Evolutionary conservation across 192 early-diverging fungal genomes (phyloP).

Genomic region (Entomortierella chlamydospora): DNA sequence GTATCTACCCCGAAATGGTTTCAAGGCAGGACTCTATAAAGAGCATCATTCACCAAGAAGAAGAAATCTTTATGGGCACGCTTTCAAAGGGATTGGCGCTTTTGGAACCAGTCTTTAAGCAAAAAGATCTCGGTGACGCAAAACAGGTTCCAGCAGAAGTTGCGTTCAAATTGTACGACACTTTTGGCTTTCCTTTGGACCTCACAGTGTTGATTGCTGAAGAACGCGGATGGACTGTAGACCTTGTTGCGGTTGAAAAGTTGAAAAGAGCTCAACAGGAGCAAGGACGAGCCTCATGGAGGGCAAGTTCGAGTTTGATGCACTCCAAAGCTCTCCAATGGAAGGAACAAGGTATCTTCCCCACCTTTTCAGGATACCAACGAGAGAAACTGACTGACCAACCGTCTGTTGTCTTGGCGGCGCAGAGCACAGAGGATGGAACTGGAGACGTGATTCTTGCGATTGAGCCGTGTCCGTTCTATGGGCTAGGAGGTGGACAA

Average conservation of each 20-base stretch:
- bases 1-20: constrained; percentile 56
- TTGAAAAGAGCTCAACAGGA: constrained; percentile 59
- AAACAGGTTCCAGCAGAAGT: constrained; percentile 57
- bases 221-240: constrained; percentile 68
- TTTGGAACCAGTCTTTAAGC: constrained; percentile 58
- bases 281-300: constrained; percentile 63
- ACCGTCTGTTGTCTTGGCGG: constrained; percentile 33
- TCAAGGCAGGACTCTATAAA: constrained; percentile 55
- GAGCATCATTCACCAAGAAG: constrained; percentile 60
- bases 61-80: constrained; percentile 60
- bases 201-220: constrained; percentile 63
- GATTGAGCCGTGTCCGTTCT: constrained; percentile 70
- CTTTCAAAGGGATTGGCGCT: constrained; percentile 61
- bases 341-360: constrained; percentile 51
- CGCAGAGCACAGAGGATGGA: constrained; percentile 49
- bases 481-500: constrained; percentile 71
- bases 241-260: constrained; percentile 58
- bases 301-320: constrained; percentile 34
- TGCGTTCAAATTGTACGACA: constrained; percentile 69
- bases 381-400: constrained; percentile 55
- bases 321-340: constrained; percentile 25
- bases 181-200: constrained; percentile 71
- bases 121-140: constrained; percentile 38
- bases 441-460: constrained; percentile 58
- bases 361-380: constrained; percentile 65